A percentile compares a stretch with the other conserved stretches of the same genome.
Conservation (phyloP, 2,329 filamentous ascomycete species). For the Nemania abortiva region DNA sequence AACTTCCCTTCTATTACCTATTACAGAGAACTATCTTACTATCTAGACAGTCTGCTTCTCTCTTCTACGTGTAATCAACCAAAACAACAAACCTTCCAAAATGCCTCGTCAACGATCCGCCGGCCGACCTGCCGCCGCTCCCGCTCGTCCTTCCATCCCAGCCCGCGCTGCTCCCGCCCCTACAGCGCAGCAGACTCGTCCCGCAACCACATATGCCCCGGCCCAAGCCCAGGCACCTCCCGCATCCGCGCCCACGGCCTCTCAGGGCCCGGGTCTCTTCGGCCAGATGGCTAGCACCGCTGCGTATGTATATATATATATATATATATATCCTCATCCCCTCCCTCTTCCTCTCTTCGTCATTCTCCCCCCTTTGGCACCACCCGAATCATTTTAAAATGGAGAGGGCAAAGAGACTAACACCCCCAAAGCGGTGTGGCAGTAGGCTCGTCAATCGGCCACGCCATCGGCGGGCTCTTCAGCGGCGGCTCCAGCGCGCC, state of each 20-base stretch:
- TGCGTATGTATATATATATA: constrained; percentile 80
- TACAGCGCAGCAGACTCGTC: constrained; percentile 72
- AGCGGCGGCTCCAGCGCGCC: constrained; percentile 75
- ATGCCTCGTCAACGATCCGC: constrained; percentile 85
- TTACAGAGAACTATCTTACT: no score
- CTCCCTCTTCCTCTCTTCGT: constrained; percentile 11
- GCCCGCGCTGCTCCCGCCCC: constrained; percentile 61
- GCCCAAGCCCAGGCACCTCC: constrained; percentile 58
- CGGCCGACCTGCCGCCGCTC: constrained; percentile 59
- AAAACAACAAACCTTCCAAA: constrained; percentile 47
- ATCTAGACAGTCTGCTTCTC: no score
- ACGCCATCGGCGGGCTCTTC: constrained; percentile 93
- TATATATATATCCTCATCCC: no score
- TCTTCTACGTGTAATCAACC: not conserved
- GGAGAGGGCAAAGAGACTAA: constrained; percentile 40
- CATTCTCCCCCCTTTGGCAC: no score
- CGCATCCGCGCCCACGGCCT: constrained; percentile 61
- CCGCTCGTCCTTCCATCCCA: constrained; percentile 74
- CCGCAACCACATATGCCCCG: constrained; percentile 75
- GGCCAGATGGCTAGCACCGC: constrained; percentile 98
- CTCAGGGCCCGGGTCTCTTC: constrained; percentile 85
- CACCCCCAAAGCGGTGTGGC: constrained; percentile 82
- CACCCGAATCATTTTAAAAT: no score
- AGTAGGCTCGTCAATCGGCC: constrained; percentile 93
- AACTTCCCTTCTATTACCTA: constrained; percentile 5